Evolutionary conservation across 305 asterid species (phyloP).

Genomic region (Fraxinus albicans): DNA sequence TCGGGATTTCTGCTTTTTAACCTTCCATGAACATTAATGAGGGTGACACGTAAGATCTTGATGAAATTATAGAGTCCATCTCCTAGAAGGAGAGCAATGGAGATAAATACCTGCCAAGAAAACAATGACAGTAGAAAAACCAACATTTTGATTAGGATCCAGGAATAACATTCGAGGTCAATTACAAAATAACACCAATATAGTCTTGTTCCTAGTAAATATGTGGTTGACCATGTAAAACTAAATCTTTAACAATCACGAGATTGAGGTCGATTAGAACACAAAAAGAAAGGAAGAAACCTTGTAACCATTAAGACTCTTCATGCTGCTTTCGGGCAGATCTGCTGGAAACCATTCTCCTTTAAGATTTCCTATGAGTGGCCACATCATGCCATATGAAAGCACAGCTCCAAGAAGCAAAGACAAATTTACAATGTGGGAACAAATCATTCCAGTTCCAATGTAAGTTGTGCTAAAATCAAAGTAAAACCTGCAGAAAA

Average conservation of each 20-base stretch:
- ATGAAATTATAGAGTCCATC: slow-evolving; percentile 77
- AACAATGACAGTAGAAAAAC: not conserved
- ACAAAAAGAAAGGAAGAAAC: slow-evolving; percentile 23
- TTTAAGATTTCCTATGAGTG: slow-evolving; percentile 49
- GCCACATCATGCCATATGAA: slow-evolving; percentile 87
- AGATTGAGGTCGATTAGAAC: not conserved
- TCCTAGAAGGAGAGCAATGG: slow-evolving; percentile 79
- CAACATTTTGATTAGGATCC: not conserved
- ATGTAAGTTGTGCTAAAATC: slow-evolving; percentile 85
- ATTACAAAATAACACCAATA: not conserved
- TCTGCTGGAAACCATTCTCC: slow-evolving; percentile 73
- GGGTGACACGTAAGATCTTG: slow-evolving; percentile 50
- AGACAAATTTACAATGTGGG: slow-evolving; percentile 76
- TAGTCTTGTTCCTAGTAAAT: not conserved
- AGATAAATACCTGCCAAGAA: slow-evolving; percentile 57
- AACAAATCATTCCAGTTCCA: slow-evolving; percentile 91
- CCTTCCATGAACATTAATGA: slow-evolving; percentile 32
- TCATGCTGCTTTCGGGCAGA: slow-evolving; percentile 69
- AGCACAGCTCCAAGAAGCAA: slow-evolving; percentile 73
- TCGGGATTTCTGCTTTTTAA: slow-evolving; percentile 23
- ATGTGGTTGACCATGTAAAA: not conserved
- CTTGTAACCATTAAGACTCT: slow-evolving; percentile 78
- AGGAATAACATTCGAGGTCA: not conserved
- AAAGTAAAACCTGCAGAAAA: slow-evolving; percentile 60
- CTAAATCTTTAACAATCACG: not conserved